These are phyloP conservation scores for Neofusicoccum sp. DNA, from an alignment of 2,329 filamentous ascomycete species.

Conservation along the genomic window DNA sequence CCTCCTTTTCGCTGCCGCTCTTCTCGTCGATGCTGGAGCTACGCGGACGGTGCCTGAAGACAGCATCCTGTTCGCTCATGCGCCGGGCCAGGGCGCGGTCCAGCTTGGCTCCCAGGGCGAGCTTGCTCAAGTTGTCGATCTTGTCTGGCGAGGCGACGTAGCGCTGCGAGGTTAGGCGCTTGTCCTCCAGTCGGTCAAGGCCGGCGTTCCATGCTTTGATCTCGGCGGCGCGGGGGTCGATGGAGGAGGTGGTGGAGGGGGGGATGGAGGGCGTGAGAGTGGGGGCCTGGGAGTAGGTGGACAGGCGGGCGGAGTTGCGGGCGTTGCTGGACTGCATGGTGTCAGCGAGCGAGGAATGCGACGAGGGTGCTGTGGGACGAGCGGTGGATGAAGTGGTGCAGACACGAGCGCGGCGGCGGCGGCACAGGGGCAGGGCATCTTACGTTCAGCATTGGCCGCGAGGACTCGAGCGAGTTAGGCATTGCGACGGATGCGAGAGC, in stretches of 20 bases:
- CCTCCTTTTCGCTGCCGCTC: conserved; percentile 18
- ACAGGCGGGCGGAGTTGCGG: conserved; percentile 46
- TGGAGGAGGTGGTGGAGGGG: conserved; percentile 37
- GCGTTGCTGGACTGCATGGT: conserved; percentile 22
- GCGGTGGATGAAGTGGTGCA: conserved; percentile 17
- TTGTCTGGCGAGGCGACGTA: conserved; percentile 78
- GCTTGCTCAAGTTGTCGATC: conserved; percentile 76
- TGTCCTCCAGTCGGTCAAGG: conserved; percentile 86
- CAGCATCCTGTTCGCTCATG: conserved; percentile 86
- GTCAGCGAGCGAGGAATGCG: conserved; percentile 8
- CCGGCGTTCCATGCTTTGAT: conserved; percentile 76
- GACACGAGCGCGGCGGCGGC: not conserved
- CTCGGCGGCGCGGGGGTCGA: conserved; percentile 55
- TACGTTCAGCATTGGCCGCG: conserved; percentile 42
- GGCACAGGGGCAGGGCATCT: conserved; percentile 28
- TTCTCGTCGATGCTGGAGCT: conserved; percentile 18
- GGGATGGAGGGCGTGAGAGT: conserved; percentile 53
- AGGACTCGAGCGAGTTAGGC: conserved; percentile 41
- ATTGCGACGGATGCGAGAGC: conserved; percentile 23
- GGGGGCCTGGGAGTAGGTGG: conserved; percentile 51
- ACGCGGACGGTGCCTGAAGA: conserved; percentile 54
- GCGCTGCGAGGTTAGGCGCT: conserved; percentile 77
- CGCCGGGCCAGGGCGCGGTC: conserved; percentile 82
- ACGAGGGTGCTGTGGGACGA: conserved; percentile 26
- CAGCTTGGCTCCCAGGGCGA: conserved; percentile 85